Conservation (phyloP, 164 flowering plant species). For the Tetrastigma voinierianum region DNA sequence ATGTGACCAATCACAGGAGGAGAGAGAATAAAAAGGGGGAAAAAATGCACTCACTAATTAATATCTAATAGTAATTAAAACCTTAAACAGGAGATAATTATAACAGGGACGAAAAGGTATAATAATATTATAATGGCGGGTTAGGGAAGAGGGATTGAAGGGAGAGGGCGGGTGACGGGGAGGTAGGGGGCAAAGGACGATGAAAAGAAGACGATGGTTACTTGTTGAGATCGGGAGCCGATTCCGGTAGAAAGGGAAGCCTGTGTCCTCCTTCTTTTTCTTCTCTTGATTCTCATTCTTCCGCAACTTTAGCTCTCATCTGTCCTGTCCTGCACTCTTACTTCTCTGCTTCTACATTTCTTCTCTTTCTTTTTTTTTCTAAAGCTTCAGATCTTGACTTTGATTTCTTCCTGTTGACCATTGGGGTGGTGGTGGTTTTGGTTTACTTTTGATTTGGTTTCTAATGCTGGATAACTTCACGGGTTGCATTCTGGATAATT, state of each 20-base stretch:
- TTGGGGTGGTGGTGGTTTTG: background rate
- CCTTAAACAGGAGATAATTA: no score
- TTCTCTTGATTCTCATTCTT: constrained; percentile 37
- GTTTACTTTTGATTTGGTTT: background rate
- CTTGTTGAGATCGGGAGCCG: constrained; percentile 39
- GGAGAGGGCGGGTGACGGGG: background rate
- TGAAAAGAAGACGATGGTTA: background rate
- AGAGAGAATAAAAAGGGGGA: background rate
- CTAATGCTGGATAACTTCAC: constrained; percentile 25
- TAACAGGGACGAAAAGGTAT: no score
- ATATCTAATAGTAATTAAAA: no score
- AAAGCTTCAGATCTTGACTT: background rate
- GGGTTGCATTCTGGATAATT: constrained; percentile 31
- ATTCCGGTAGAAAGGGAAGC: constrained; percentile 30
- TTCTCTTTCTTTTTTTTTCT: no score
- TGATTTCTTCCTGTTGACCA: background rate
- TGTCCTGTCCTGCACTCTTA: no score
- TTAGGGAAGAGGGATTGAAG: no score
- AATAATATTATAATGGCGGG: no score
- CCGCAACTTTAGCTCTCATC: constrained; percentile 23
- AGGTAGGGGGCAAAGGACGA: background rate
- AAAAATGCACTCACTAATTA: no score
- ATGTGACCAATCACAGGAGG: background rate
- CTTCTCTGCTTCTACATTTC: background rate
- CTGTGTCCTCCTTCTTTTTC: constrained; percentile 34